A percentile compares a stretch with the other conserved stretches of the same genome.
Evolutionary conservation across 176 grass and related monocot genomes (phyloP).

Genomic region (Luzula sylvatica): DNA sequence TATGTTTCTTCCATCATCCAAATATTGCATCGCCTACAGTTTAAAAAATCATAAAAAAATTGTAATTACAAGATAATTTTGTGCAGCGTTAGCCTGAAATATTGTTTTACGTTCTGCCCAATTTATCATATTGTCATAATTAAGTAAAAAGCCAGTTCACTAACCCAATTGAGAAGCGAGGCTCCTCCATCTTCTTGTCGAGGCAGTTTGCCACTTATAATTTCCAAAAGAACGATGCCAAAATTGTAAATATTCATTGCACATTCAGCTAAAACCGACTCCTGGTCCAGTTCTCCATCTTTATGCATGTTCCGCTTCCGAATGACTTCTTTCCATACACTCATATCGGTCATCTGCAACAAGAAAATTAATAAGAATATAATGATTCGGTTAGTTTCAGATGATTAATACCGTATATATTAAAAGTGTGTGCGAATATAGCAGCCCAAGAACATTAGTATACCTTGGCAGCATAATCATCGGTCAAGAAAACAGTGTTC

Average conservation of each 20-base stretch:
- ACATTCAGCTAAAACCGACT: conserved; percentile 30
- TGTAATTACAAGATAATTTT: not conserved
- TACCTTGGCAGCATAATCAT: conserved; percentile 92
- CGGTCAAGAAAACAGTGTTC: conserved; percentile 53
- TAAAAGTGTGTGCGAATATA: no score
- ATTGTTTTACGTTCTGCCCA: no score
- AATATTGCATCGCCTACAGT: conserved; percentile 51
- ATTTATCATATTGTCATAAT: no score
- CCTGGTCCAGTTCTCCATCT: conserved; percentile 33
- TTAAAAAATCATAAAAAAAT: not conserved
- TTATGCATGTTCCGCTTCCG: conserved; percentile 37
- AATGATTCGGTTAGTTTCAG: no score
- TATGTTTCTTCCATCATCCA: conserved; percentile 37
- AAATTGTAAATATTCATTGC: conserved; percentile 55
- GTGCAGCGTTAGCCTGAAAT: no score
- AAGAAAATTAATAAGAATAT: not conserved
- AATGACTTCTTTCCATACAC: conserved; percentile 60
- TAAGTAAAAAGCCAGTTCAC: not conserved
- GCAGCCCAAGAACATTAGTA: not conserved
- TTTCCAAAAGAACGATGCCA: conserved; percentile 56
- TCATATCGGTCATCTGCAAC: conserved; percentile 57
- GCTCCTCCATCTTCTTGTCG: conserved; percentile 29
- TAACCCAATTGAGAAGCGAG: conserved; percentile 58
- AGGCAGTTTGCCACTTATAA: conserved; percentile 59
- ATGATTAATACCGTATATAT: no score